These are phyloP conservation scores for Tetrahymena borealis DNA, from an alignment of 73 alveolate species.

Conservation along the genomic window DNA sequence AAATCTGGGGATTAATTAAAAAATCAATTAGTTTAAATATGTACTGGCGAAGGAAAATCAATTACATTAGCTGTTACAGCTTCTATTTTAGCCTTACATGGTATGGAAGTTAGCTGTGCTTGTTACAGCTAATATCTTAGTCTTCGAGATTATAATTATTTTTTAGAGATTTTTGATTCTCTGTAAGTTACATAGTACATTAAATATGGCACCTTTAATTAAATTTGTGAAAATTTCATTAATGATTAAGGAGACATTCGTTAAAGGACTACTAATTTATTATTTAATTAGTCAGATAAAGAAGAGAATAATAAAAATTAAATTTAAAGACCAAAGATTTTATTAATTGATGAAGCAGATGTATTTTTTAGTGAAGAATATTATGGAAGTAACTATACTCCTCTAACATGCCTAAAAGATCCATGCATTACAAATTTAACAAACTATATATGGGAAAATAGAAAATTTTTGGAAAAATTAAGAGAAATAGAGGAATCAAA, in stretches of 20 bases:
- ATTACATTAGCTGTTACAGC: conserved; percentile 2
- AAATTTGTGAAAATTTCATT: background rate
- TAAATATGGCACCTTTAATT: conserved; percentile 3
- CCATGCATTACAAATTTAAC: background rate
- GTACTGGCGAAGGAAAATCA: conserved; percentile 36
- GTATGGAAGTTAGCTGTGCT: conserved; percentile 5
- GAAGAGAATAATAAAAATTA: background rate
- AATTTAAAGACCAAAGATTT: background rate
- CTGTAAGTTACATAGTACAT: background rate
- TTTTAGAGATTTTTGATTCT: background rate
- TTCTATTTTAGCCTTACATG: background rate
- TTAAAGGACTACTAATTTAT: background rate
- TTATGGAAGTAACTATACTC: background rate
- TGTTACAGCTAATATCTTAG: conserved; percentile 18
- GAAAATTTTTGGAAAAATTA: background rate
- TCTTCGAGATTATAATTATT: background rate
- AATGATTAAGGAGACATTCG: background rate
- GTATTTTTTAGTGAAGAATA: background rate
- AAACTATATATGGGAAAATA: background rate
- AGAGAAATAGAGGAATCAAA: background rate
- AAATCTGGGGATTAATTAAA: background rate
- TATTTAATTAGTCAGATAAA: background rate
- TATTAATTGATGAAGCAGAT: conserved; percentile 21
- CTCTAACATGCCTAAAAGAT: background rate
- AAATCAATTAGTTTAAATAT: background rate